Conservation (phyloP, 2,329 filamentous ascomycete genomes). For the Colletotrichum sidae region DNA sequence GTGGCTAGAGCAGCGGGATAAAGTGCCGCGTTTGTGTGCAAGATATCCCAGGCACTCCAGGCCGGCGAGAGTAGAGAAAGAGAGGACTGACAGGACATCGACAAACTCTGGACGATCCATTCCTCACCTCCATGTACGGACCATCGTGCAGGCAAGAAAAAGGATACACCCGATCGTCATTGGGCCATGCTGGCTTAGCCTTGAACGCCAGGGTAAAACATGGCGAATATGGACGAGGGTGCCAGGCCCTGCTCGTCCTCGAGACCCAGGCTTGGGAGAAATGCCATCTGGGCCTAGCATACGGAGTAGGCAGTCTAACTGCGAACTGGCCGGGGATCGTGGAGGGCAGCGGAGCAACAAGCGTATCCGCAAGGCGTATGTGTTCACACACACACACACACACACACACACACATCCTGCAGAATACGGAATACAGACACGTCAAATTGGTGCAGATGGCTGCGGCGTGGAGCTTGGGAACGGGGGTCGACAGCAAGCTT, state of each 20-base stretch:
- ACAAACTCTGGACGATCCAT: constrained; percentile 29
- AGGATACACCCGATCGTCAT: constrained; percentile 25
- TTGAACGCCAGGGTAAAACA: constrained; percentile 32
- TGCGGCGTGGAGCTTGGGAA: constrained; percentile 8
- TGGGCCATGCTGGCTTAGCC: constrained; percentile 26
- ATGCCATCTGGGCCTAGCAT: constrained; percentile 25
- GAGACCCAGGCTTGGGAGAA: background rate
- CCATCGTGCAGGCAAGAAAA: constrained; percentile 21
- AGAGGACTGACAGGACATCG: background rate
- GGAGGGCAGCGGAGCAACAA: background rate
- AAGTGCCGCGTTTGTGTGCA: too few relatives aligned
- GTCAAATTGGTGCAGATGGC: background rate
- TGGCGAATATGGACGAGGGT: constrained; percentile 28
- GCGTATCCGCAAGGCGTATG: too few relatives aligned
- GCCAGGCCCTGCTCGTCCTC: constrained; percentile 14
- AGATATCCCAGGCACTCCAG: too few relatives aligned
- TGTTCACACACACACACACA: too few relatives aligned
- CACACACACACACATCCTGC: too few relatives aligned
- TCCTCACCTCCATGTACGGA: constrained; percentile 26
- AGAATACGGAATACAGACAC: too few relatives aligned
- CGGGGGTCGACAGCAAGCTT: constrained; percentile 22
- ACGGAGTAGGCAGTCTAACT: too few relatives aligned
- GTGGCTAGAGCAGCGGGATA: too few relatives aligned
- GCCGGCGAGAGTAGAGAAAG: too few relatives aligned
- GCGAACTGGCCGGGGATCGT: constrained; percentile 2